Percentiles rank a stretch among this genome's conserved stretches.
Conservation (phyloP, 768 basidiomycete genomes). For the Lentinula sp. region DNA sequence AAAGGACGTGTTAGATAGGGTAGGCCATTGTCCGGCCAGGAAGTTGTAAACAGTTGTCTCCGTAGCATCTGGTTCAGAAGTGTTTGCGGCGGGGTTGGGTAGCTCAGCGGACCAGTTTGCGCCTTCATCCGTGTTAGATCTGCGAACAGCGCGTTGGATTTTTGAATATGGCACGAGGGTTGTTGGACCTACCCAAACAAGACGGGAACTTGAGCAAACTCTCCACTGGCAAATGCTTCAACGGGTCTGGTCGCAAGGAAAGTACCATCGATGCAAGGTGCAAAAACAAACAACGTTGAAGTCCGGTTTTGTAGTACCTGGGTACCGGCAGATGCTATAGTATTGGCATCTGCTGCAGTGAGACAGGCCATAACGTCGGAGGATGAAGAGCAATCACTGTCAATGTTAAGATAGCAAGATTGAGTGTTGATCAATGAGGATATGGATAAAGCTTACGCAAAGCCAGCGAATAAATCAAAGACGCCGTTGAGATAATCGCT, state of each 20-base stretch:
- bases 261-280: slow-evolving; percentile 27
- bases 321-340: slow-evolving; percentile 26
- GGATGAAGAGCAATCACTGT: slow-evolving; percentile 15
- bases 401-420: slow-evolving; percentile 11
- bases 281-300: slow-evolving; percentile 30
- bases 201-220: slow-evolving; percentile 31
- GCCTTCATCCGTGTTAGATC: slow-evolving; percentile 38
- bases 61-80: slow-evolving; percentile 29
- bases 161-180: not conserved
- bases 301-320: slow-evolving; percentile 22
- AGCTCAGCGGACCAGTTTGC: slow-evolving; percentile 31
- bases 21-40: slow-evolving; percentile 31
- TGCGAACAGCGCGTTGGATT: not conserved
- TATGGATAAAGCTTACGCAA: slow-evolving; percentile 23
- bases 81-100: slow-evolving; percentile 29
- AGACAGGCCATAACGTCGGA: slow-evolving; percentile 25
- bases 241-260: slow-evolving; percentile 30
- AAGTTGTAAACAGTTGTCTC: slow-evolving; percentile 35
- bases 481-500: slow-evolving; percentile 27
- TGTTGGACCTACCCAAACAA: slow-evolving; percentile 27
- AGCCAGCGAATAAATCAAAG: slow-evolving; percentile 25
- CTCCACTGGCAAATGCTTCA: slow-evolving; percentile 30
- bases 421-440: not conserved
- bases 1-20: slow-evolving; percentile 22
- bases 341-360: slow-evolving; percentile 18